A percentile compares a stretch with the other conserved stretches of the same genome.
phyloP scores from a whole-genome alignment of 2,329 filamentous ascomycete species.

The Aulographum hederae region DNA sequence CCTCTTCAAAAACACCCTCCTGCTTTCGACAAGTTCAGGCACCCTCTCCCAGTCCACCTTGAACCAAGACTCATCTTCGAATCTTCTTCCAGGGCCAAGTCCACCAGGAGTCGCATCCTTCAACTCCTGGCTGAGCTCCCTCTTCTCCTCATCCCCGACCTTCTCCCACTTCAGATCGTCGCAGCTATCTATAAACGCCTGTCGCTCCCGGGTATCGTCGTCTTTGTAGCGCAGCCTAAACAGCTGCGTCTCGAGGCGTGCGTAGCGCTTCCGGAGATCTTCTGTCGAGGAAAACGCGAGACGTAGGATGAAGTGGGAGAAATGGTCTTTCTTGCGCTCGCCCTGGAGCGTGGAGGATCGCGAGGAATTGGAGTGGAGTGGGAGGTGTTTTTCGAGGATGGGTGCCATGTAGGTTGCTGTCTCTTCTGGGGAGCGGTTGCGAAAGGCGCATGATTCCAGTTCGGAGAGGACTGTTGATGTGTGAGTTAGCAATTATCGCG shows the following conservation, averaged over 20 bases:
- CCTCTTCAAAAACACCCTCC: slow-evolving; percentile 55
- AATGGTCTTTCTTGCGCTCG: slow-evolving; percentile 88
- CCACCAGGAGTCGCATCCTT: slow-evolving; percentile 30
- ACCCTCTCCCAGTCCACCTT: slow-evolving; percentile 94
- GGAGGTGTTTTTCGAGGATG: slow-evolving; percentile 72
- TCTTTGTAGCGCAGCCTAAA: slow-evolving; percentile 66
- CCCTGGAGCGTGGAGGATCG: slow-evolving; percentile 36
- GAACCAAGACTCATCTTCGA: slow-evolving; percentile 78
- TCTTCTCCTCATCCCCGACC: slow-evolving; percentile 64
- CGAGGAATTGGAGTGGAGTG: slow-evolving; percentile 59
- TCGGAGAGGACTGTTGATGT: slow-evolving; percentile 53
- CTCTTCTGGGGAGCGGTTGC: slow-evolving; percentile 72
- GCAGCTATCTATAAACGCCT: slow-evolving; percentile 56
- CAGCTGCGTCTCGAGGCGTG: slow-evolving; percentile 71
- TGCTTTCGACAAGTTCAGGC: slow-evolving; percentile 68
- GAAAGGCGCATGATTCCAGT: slow-evolving; percentile 86
- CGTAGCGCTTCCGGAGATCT: slow-evolving; percentile 73
- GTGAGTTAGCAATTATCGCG: slow-evolving; percentile 1
- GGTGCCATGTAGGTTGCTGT: slow-evolving; percentile 70
- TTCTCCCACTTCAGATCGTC: slow-evolving; percentile 73
- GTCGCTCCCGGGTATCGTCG: slow-evolving; percentile 57
- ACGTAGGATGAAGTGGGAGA: slow-evolving; percentile 90
- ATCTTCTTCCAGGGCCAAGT: slow-evolving; percentile 26
- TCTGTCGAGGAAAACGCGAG: slow-evolving; percentile 85
- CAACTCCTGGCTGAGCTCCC: slow-evolving; percentile 43